These are phyloP conservation scores for Limonium bicolor DNA, from an alignment of 148 eudicot genomes.

Conservation along the genomic window DNA sequence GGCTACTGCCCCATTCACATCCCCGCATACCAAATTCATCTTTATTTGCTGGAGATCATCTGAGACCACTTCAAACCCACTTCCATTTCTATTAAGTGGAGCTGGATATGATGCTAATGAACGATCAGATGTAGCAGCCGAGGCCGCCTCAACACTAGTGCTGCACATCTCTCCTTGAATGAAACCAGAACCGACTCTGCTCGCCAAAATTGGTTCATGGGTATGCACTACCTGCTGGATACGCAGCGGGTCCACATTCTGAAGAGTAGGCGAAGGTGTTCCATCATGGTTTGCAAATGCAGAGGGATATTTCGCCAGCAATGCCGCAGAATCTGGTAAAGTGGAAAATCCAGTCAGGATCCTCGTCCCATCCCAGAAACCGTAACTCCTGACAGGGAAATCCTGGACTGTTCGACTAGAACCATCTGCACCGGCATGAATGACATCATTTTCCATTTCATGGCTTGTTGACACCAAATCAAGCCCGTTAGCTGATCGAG, in stretches of 20 bases:
- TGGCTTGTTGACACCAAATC: conserved; percentile 14
- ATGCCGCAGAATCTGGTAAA: conserved; percentile 48
- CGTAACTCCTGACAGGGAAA: conserved; percentile 45
- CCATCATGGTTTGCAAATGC: too few relatives aligned
- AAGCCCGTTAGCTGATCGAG: conserved; percentile 11
- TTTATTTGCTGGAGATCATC: conserved; percentile 27
- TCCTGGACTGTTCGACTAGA: conserved; percentile 37
- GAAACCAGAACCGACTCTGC: conserved; percentile 29
- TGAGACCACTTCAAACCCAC: conserved; percentile 29
- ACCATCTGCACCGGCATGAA: conserved; percentile 13
- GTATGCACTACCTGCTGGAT: conserved; percentile 10
- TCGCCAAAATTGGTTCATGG: conserved; percentile 16
- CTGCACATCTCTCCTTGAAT: conserved; percentile 24
- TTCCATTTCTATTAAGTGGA: conserved; percentile 40
- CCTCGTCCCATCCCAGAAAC: conserved; percentile 67
- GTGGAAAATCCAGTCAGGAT: conserved; percentile 40
- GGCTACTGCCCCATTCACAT: conserved; percentile 20
- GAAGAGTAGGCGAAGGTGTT: conserved; percentile 18
- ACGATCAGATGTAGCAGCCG: conserved; percentile 16
- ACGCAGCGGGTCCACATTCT: conserved; percentile 26
- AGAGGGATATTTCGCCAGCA: conserved; percentile 60
- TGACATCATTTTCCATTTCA: conserved; percentile 14
- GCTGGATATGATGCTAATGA: conserved; percentile 29
- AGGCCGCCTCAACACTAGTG: conserved; percentile 21
- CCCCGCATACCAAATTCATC: conserved; percentile 33